Percentiles rank a stretch among this genome's conserved stretches.
Evolutionary conservation across 2,329 filamentous ascomycete species (phyloP).

Genomic region (Colletotrichum sansevieriae): DNA sequence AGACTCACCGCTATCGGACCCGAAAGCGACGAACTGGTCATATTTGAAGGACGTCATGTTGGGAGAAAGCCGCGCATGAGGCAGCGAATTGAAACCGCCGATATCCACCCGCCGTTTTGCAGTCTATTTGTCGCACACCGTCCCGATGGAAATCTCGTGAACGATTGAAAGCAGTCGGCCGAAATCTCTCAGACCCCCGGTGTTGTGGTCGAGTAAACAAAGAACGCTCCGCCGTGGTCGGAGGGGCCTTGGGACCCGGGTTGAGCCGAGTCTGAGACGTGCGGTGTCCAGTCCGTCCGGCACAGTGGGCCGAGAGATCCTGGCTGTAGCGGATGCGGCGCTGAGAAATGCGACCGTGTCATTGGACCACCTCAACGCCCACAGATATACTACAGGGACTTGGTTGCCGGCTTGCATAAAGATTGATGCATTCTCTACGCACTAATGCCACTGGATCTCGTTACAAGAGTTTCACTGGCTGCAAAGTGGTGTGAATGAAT

Average conservation of each 20-base stretch:
- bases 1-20: conserved; percentile 60
- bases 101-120: neutral
- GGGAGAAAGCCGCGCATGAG: neutral
- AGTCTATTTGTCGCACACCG: neutral
- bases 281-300: conserved; percentile 28
- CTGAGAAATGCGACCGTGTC: neutral
- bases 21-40: conserved; percentile 59
- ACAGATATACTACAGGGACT: neutral
- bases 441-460: too few species aligned
- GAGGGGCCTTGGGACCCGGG: conserved; percentile 30
- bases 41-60: conserved; percentile 41
- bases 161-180: neutral
- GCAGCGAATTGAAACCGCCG: too few species aligned
- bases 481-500: neutral
- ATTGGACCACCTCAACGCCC: conserved; percentile 29
- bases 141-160: neutral
- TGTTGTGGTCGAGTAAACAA: conserved; percentile 4
- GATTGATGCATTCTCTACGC: too few species aligned
- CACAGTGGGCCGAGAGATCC: conserved; percentile 26
- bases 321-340: conserved; percentile 13
- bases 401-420: neutral
- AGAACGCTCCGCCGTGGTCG: conserved; percentile 27
- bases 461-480: too few species aligned
- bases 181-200: neutral
- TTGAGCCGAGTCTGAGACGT: conserved; percentile 3